These are phyloP conservation scores for Neurospora sp. DNA, from an alignment of 495 filamentous ascomycete species.

Conservation along the genomic window DNA sequence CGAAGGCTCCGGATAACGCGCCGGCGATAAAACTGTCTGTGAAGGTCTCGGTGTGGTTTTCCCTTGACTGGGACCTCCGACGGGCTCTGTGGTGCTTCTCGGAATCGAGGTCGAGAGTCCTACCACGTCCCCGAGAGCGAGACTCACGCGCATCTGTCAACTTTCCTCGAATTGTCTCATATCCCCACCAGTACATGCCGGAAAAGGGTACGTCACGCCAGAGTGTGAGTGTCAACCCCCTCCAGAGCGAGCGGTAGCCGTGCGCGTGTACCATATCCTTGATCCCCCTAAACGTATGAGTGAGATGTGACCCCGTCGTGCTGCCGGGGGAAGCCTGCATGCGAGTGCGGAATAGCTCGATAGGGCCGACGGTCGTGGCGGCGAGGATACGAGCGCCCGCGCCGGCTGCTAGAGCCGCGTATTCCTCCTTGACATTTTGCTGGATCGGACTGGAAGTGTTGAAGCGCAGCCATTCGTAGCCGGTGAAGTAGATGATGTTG, in stretches of 20 bases:
- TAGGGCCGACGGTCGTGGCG: constrained; percentile 73
- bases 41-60: constrained; percentile 62
- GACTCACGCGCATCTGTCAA: constrained; percentile 52
- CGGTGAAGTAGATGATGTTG: constrained; percentile 97
- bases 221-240: constrained; percentile 83
- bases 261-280: constrained; percentile 64
- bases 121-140: constrained; percentile 28
- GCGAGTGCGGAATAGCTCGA: constrained; percentile 91
- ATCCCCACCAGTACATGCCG: constrained; percentile 95
- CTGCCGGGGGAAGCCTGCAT: constrained; percentile 71
- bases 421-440: constrained; percentile 48
- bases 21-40: constrained; percentile 83
- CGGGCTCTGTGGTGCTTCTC: constrained; percentile 25
- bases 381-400: constrained; percentile 66
- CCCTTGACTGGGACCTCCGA: constrained; percentile 36
- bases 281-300: constrained; percentile 63
- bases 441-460: constrained; percentile 59
- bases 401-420: constrained; percentile 73
- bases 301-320: constrained; percentile 42
- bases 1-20: constrained; percentile 68
- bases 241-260: constrained; percentile 79
- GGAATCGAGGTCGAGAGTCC: constrained; percentile 16
- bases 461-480: constrained; percentile 88
- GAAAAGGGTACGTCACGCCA: constrained; percentile 98
- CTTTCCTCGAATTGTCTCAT: constrained; percentile 64